These are phyloP conservation scores for Ambrosiella beaveri DNA, from an alignment of 2,329 filamentous ascomycete genomes.

Conservation along the genomic window DNA sequence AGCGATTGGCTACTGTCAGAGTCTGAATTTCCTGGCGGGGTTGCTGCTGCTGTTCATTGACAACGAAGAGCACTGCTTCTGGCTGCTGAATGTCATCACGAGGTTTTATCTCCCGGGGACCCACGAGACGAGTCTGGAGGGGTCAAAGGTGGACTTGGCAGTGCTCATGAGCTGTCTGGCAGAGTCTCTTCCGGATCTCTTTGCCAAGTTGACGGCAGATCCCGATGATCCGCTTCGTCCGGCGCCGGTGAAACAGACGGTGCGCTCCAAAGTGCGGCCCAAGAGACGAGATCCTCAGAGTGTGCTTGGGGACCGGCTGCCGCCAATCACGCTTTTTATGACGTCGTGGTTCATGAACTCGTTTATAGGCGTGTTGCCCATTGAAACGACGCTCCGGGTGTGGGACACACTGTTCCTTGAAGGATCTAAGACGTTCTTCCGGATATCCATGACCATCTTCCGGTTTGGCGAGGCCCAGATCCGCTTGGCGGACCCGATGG, in stretches of 20 bases:
- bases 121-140: slow-evolving; percentile 77
- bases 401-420: slow-evolving; percentile 97
- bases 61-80: slow-evolving; percentile 80
- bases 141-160: slow-evolving; percentile 82
- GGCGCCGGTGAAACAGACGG: slow-evolving; percentile 16
- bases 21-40: slow-evolving; percentile 84
- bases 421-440: slow-evolving; percentile 83
- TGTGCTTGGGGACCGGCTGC: slow-evolving; percentile 40
- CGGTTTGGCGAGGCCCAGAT: slow-evolving; percentile 74
- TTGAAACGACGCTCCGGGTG: slow-evolving; percentile 77
- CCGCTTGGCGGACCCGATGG: slow-evolving; percentile 72
- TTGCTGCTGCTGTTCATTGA: slow-evolving; percentile 75
- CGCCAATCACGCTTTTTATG: slow-evolving; percentile 80
- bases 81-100: slow-evolving; percentile 85
- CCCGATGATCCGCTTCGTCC: slow-evolving; percentile 35
- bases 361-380: slow-evolving; percentile 81
- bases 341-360: slow-evolving; percentile 98
- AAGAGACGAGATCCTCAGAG: slow-evolving; percentile 24
- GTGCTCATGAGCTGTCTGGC: slow-evolving; percentile 79
- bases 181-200: slow-evolving; percentile 66
- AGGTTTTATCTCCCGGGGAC: slow-evolving; percentile 76
- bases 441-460: slow-evolving; percentile 79
- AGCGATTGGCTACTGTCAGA: slow-evolving; percentile 86
- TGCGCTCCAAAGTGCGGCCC: slow-evolving; percentile 15
- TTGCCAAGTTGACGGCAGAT: slow-evolving; percentile 73